These are phyloP conservation scores for Geranium rotundifolium DNA, from an alignment of 345 rosid genomes.

Conservation along the genomic window DNA sequence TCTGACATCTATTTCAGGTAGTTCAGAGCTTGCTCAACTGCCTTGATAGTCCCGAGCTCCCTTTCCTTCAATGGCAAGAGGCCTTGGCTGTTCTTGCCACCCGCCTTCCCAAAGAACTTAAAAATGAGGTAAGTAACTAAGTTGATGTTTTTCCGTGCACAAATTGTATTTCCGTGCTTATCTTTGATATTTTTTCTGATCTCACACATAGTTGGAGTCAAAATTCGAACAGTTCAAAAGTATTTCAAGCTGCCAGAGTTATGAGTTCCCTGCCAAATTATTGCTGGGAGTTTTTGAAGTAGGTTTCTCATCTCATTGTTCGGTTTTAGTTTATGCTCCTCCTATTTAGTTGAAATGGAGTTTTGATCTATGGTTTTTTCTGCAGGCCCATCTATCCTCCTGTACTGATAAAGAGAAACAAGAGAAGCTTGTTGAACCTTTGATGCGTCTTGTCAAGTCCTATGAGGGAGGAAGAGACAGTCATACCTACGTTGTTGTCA, in stretches of 20 bases:
- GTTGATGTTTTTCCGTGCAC: not conserved
- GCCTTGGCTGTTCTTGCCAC: constrained; percentile 83
- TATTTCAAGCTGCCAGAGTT: constrained; percentile 44
- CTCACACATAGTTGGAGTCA: constrained; percentile 53
- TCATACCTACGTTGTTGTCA: constrained; percentile 89
- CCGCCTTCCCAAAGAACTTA: constrained; percentile 87
- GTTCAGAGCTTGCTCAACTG: constrained; percentile 82
- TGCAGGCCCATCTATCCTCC: constrained; percentile 59
- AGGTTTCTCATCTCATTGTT: constrained; percentile 18
- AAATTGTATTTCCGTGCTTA: too few relatives aligned
- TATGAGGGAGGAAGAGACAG: constrained; percentile 99
- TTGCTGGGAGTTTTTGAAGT: constrained; percentile 74
- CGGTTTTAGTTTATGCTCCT: constrained; percentile 3
- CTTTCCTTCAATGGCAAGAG: constrained; percentile 99
- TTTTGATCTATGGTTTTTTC: constrained; percentile 11
- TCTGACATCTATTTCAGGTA: constrained; percentile 42
- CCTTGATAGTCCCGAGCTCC: constrained; percentile 94
- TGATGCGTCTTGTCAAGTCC: constrained; percentile 88
- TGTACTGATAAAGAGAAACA: constrained; percentile 73
- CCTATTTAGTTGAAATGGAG: constrained; percentile 7
- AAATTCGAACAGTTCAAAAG: constrained; percentile 56
- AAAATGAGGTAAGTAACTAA: constrained; percentile 44
- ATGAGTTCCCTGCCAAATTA: constrained; percentile 89
- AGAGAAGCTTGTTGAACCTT: constrained; percentile 96
- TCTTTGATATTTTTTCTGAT: too few relatives aligned